Evolutionary conservation across 495 filamentous ascomycete genomes (phyloP).

Genomic region (Sabuloglossum arenarium): DNA sequence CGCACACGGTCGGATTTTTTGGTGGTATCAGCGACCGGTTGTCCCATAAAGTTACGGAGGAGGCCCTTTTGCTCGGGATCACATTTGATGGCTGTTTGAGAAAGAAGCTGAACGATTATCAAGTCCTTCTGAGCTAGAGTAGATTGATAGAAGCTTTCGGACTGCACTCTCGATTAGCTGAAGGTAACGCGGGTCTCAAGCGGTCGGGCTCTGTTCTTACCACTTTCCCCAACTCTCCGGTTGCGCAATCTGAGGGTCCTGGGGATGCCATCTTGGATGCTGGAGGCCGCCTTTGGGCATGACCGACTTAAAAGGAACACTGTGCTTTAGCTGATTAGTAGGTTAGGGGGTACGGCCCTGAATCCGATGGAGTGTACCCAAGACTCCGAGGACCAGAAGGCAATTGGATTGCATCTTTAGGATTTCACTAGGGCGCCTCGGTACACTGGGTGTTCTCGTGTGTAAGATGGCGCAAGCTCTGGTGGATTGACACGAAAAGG

Average conservation of each 20-base stretch:
- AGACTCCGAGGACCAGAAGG: neutral
- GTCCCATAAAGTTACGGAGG: neutral
- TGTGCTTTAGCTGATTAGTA: neutral
- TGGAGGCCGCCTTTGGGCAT: neutral
- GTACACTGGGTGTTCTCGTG: neutral
- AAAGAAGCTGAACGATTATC: neutral
- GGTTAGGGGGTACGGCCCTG: neutral
- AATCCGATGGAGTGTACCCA: neutral
- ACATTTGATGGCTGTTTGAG: neutral
- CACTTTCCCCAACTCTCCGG: neutral
- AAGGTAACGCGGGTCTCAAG: neutral
- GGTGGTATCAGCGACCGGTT: neutral
- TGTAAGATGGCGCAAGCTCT: neutral
- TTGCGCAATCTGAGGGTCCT: neutral
- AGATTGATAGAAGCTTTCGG: neutral
- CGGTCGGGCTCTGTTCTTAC: neutral
- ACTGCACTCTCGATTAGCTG: neutral
- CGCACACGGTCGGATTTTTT: neutral
- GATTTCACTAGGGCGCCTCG: neutral
- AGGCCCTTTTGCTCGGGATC: neutral
- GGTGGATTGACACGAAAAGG: neutral
- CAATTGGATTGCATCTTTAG: neutral
- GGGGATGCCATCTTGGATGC: neutral
- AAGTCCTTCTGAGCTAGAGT: neutral
- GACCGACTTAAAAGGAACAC: neutral